phyloP scores from a whole-genome alignment of 495 filamentous ascomycete genomes.

The Paragyromitra xinjiangensis region DNA sequence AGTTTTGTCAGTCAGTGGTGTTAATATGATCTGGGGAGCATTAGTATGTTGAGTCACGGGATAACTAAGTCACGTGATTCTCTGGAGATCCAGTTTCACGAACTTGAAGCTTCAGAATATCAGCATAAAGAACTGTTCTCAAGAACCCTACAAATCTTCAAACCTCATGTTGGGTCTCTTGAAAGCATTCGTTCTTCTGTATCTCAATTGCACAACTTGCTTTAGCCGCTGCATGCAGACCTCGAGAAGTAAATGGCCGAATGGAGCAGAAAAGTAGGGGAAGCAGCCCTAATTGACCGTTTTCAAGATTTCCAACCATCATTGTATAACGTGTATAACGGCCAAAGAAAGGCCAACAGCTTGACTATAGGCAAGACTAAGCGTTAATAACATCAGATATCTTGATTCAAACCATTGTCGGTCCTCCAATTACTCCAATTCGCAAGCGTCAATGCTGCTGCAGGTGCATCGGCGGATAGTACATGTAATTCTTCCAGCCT shows the following conservation, averaged over 20 bases:
- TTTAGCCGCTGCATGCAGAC: conserved; percentile 1
- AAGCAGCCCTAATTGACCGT: conserved; percentile 30
- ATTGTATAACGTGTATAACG: conserved; percentile 27
- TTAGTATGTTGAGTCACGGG: not conserved
- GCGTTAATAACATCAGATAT: conserved; percentile 14
- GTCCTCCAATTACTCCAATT: conserved; percentile 32
- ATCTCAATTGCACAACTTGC: not conserved
- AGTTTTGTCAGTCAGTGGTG: not conserved
- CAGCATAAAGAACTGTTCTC: not conserved
- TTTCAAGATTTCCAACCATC: conserved; percentile 9
- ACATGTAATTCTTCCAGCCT: conserved; percentile 26
- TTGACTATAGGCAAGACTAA: conserved; percentile 6
- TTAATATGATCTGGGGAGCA: not conserved
- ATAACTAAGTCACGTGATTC: not conserved
- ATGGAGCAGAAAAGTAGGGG: conserved; percentile 21
- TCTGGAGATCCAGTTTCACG: not conserved
- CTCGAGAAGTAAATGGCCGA: conserved; percentile 17
- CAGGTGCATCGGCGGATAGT: conserved; percentile 14
- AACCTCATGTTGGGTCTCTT: not conserved
- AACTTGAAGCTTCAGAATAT: not conserved
- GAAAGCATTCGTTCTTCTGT: not conserved
- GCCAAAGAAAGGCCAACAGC: not conserved
- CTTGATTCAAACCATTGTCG: conserved; percentile 29
- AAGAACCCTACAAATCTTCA: not conserved
- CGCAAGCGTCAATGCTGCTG: conserved; percentile 17